Evolutionary conservation across 139 green algal species (phyloP).

Genomic region (Pleodorina starrii): DNA sequence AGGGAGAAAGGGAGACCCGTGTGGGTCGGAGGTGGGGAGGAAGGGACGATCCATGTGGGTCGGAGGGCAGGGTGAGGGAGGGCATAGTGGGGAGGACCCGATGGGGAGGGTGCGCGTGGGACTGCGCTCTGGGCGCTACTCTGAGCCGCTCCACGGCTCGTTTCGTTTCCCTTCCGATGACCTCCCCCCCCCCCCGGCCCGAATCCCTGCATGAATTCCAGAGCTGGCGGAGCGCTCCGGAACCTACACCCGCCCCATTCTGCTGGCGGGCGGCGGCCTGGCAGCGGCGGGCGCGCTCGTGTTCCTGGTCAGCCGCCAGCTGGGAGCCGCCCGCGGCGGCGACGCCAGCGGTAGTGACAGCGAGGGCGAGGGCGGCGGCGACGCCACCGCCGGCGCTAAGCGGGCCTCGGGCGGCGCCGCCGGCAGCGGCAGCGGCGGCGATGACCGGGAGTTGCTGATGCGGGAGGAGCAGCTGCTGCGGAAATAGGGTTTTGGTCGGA

Average conservation of each 20-base stretch:
- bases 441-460: conserved; percentile 1
- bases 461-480: conserved; percentile 22
- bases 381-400: not conserved
- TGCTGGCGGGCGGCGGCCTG: not conserved
- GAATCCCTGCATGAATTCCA: too few relatives aligned
- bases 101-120: too few relatives aligned
- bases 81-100: too few relatives aligned
- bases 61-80: too few relatives aligned
- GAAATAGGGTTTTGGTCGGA: not conserved
- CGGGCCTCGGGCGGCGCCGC: not conserved
- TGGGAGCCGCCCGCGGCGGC: not conserved
- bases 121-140: too few relatives aligned
- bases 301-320: not conserved
- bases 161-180: too few relatives aligned
- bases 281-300: not conserved
- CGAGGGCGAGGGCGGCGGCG: not conserved
- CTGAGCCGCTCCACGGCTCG: too few relatives aligned
- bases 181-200: too few relatives aligned
- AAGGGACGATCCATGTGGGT: too few relatives aligned
- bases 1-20: too few relatives aligned
- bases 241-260: conserved; percentile 1
- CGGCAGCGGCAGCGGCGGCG: not conserved
- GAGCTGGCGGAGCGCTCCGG: conserved; percentile 31
- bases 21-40: too few relatives aligned
- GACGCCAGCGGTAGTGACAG: not conserved